Conservation (phyloP, 176 grass and related monocot genomes). For the Eremochloa ophiuroides region DNA sequence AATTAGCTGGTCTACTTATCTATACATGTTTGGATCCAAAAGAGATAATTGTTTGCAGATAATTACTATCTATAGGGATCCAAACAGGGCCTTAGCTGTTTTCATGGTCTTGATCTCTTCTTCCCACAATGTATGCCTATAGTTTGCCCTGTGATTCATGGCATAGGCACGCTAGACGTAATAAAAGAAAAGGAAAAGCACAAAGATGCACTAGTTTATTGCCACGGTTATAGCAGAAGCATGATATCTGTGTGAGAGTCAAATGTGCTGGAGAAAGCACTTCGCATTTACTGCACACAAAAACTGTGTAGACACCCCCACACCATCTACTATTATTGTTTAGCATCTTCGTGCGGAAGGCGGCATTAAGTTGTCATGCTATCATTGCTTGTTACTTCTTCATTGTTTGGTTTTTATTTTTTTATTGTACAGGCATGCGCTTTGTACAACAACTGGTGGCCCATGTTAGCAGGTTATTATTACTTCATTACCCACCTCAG, state of each 20-base stretch:
- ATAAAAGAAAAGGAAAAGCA: neutral
- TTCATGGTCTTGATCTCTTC: neutral
- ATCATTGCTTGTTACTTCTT: neutral
- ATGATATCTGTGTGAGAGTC: neutral
- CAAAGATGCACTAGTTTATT: neutral
- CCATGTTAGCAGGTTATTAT: constrained; percentile 92
- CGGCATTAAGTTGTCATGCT: neutral
- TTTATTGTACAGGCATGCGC: constrained; percentile 71
- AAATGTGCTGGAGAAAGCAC: neutral
- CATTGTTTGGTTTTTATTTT: neutral
- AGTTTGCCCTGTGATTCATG: neutral
- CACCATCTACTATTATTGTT: neutral
- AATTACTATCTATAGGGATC: too few species aligned
- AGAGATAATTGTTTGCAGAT: too few species aligned
- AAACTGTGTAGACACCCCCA: neutral
- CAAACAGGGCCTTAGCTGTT: too few species aligned
- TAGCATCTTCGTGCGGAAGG: neutral
- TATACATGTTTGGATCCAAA: too few species aligned
- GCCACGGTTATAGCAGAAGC: neutral
- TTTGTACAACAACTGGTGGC: constrained; percentile 99
- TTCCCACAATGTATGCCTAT: neutral
- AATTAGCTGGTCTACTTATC: too few species aligned
- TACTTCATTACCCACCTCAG: neutral
- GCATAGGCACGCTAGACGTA: neutral
- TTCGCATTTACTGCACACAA: neutral